Evolutionary conservation across 1,284 basidiomycete genomes (phyloP), one percentile per base, ranked within the genome.

Genomic region (Mrakiaceae sp.): DNA sequence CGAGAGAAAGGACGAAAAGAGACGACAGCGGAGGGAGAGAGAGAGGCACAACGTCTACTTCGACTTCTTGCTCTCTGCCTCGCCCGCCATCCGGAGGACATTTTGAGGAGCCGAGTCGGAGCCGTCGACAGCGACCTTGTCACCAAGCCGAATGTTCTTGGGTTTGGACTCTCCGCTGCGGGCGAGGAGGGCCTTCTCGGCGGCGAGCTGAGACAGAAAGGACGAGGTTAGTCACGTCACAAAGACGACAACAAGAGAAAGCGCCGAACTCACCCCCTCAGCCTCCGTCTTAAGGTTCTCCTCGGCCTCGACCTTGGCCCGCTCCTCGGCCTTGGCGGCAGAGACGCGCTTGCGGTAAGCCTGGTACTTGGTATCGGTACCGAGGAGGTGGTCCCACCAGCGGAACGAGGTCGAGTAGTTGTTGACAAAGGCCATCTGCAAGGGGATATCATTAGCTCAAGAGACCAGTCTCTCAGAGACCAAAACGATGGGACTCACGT

Each of bases 361-460:
- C 27, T 79, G 83, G 79, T 92, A 95, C 80, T 88, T 90, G 78
- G 80, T 76, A 72, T 95, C 90, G 6, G 91, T 94, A 68, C 90
- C 91, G 73, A 88, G 85, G 70, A 90, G 78, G 70, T 81, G 82
- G 76, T 95, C 91, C 79, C 88, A 91, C 87, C 89, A 94, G 63
- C 91, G 83, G 84, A 95, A 95, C 14, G 87, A 89, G 46, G 91
- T 93, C 16, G 88, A 87, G 77, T 83, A 94, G 81, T 92, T 93
- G 71, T 77, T 75, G 64, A 60, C 42, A 46, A 57, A 58, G 27
- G 14, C 14, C 49, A 49, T 43, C 52, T 11, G 6, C 10, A 10
- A 43, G 14, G 6, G 39, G 7, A 46, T 6, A 61, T 27, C 11
- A 48, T 39, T 27, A 43, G 40, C 4, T 8, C 2, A 55, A 14